These are phyloP conservation scores for Acanthamoeba culbertsoni DNA, from an alignment of 208 protist species.

Conservation along the genomic window DNA sequence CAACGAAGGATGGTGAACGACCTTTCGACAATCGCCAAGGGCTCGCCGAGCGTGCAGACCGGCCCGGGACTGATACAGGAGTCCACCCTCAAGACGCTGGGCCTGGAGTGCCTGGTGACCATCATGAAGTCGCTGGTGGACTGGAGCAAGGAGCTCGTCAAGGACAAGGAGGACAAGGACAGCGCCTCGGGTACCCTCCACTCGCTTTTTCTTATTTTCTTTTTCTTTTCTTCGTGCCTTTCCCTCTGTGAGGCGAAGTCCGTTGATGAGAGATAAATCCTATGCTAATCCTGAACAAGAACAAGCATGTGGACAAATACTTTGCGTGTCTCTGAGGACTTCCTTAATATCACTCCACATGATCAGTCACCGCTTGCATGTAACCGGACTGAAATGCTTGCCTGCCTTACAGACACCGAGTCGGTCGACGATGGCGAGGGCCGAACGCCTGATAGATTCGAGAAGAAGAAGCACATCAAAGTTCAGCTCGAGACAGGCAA, in stretches of 20 bases:
- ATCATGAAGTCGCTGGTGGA: constrained; percentile 82
- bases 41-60: constrained; percentile 46
- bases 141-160: constrained; percentile 79
- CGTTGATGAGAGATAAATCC: too few relatives aligned
- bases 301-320: too few relatives aligned
- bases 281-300: too few relatives aligned
- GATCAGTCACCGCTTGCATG: neutral
- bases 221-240: neutral
- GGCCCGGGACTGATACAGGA: constrained; percentile 64
- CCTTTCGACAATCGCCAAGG: constrained; percentile 82
- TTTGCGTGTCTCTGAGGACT: too few relatives aligned
- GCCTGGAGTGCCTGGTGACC: constrained; percentile 82
- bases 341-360: too few relatives aligned
- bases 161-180: constrained; percentile 35
- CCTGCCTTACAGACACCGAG: neutral
- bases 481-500: constrained; percentile 65
- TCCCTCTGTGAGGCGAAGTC: too few relatives aligned
- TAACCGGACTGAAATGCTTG: neutral
- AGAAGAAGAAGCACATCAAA: constrained; percentile 60
- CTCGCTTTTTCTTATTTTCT: neutral
- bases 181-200: neutral
- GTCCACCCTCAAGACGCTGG: constrained; percentile 76
- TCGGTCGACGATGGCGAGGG: neutral
- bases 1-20: constrained; percentile 93
- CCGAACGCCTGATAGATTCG: neutral